Evolutionary conservation across 768 basidiomycete genomes (phyloP), one percentile per base, ranked within the genome.

Genomic region (Porpolomopsis calyptriformis): DNA sequence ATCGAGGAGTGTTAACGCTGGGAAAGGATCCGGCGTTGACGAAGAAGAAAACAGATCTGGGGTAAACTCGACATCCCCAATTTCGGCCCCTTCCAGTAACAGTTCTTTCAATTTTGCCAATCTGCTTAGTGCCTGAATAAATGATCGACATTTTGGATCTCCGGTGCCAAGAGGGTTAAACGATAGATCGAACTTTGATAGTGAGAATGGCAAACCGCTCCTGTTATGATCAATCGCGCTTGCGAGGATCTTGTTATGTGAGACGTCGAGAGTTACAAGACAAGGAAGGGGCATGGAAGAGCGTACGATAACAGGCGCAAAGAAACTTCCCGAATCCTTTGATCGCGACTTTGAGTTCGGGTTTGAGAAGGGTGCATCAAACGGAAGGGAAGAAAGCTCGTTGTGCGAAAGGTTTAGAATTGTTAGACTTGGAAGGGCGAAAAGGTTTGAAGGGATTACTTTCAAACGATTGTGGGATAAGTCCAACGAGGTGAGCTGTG

Each of bases 381-480:
- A 80, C 1, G 82, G 78, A 6, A 89, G 64, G 2, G 72, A 53
- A 6, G 70, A 68, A 8, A 89, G 66, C 0, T 64, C 58, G 59
- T 90, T 90, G 55, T 87, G 75, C 2, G 86, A 82, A 11, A 89
- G 49, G 50, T 88, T 85, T 41, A 90, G 68, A 22, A 60, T 68
- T 3, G 76, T 69, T 26, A 90, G 71, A 29, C 76, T 66, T 5
- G 86, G 83, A 16, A 90, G 73, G 10, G 81, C 67, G 53, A 80
- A 88, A 23, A 87, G 54, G 53, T 78, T 73, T 25, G 63, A 54
- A 1, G 87, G 87, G 9, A 89, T 68, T 4, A 72, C 63, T 0
- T 72, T 71, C 25, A 91, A 67, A 3, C 67, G 61, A 58, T 90
- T 90, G 58, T 83, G 71, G 0, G 86, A 88, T 26, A 91, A 63